Percentiles rank a stretch among this genome's conserved stretches.
phyloP scores from a whole-genome alignment of 495 filamentous ascomycete species.

The Clohesyomyces aquaticus region DNA sequence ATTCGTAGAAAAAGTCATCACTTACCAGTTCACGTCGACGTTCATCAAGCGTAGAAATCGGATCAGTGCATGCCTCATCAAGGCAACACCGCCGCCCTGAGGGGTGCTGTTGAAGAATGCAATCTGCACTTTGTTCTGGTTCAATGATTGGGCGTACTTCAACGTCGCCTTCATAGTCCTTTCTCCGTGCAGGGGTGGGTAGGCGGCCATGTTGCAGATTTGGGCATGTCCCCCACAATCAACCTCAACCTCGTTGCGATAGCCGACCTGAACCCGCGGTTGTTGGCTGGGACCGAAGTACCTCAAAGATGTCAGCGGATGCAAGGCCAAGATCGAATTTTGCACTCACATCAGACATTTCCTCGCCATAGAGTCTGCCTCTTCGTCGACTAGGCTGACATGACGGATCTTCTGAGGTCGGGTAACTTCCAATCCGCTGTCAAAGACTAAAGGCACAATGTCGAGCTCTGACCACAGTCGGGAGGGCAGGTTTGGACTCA shows the following conservation, averaged over 20 bases:
- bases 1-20: slow-evolving; percentile 34
- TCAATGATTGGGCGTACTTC: slow-evolving; percentile 69
- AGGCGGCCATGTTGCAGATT: slow-evolving; percentile 55
- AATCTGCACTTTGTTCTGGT: slow-evolving; percentile 66
- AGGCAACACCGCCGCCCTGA: slow-evolving; percentile 83
- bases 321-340: not conserved
- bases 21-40: slow-evolving; percentile 77
- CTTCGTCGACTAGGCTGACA: slow-evolving; percentile 72
- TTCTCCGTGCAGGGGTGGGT: slow-evolving; percentile 63
- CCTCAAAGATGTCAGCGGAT: slow-evolving; percentile 48
- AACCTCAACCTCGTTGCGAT: slow-evolving; percentile 72
- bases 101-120: slow-evolving; percentile 88
- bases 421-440: slow-evolving; percentile 5
- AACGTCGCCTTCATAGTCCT: slow-evolving; percentile 72
- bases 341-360: slow-evolving; percentile 71
- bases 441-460: slow-evolving; percentile 68
- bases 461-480: slow-evolving; percentile 82
- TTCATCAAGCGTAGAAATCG: slow-evolving; percentile 70
- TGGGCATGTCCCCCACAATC: slow-evolving; percentile 67
- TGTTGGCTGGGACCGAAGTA: slow-evolving; percentile 75
- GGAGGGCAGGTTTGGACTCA: slow-evolving; percentile 66
- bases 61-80: slow-evolving; percentile 86
- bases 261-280: slow-evolving; percentile 76
- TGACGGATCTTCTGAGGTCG: slow-evolving; percentile 47
- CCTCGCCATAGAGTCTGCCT: slow-evolving; percentile 82